phyloP scores from a whole-genome alignment of 129 eudicot genomes.

The Escallonia rubra region DNA sequence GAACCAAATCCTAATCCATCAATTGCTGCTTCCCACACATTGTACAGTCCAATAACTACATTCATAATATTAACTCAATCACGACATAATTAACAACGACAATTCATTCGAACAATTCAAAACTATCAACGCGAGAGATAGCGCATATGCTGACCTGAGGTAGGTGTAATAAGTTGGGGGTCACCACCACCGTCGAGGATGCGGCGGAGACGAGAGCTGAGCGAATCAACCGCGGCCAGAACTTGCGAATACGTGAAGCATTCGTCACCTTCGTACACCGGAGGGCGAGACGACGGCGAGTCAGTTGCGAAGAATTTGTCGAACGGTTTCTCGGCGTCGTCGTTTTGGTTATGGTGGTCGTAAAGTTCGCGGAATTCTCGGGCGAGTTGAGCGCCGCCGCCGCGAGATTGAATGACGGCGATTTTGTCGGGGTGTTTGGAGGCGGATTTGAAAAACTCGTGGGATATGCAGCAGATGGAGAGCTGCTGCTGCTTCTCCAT shows the following conservation, averaged over 20 bases:
- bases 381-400: slow-evolving; percentile 18
- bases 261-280: slow-evolving; percentile 54
- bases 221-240: slow-evolving; percentile 53
- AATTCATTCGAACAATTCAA: too few relatives aligned
- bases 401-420: slow-evolving; percentile 70
- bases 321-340: neutral
- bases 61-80: too few relatives aligned
- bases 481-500: slow-evolving; percentile 3
- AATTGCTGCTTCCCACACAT: too few relatives aligned
- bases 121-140: neutral
- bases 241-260: slow-evolving; percentile 67
- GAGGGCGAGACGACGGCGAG: slow-evolving; percentile 26
- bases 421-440: slow-evolving; percentile 46
- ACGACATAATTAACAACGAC: too few relatives aligned
- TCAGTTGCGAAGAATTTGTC: slow-evolving; percentile 10
- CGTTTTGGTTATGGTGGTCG: neutral
- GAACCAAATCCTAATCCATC: too few relatives aligned
- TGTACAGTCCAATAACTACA: too few relatives aligned
- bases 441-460: slow-evolving; percentile 52
- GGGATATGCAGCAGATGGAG: slow-evolving; percentile 61
- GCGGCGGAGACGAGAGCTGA: slow-evolving; percentile 50
- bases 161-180: slow-evolving; percentile 36
- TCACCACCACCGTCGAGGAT: slow-evolving; percentile 58
- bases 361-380: slow-evolving; percentile 5
- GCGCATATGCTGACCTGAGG: slow-evolving; percentile 32